A percentile compares a stretch with the other conserved stretches of the same genome.
phyloP scores from a whole-genome alignment of 495 filamentous ascomycete species.

The Xylaria curta region DNA sequence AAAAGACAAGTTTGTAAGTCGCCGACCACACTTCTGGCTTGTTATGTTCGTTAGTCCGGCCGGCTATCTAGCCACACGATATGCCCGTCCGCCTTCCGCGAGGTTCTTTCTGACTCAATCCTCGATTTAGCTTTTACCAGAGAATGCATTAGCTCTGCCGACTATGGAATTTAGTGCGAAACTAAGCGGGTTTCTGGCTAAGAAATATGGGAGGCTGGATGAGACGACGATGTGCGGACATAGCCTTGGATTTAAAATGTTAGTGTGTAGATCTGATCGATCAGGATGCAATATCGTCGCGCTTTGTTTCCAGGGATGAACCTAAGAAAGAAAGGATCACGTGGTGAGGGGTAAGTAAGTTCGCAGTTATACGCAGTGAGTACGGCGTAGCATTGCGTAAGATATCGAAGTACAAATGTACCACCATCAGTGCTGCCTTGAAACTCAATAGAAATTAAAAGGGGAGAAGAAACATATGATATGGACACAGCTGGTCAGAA shows the following conservation, averaged over 20 bases:
- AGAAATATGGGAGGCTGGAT: neutral
- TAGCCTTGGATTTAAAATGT: neutral
- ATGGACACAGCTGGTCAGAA: neutral
- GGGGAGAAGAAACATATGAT: constrained; percentile 5
- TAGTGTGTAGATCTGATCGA: constrained; percentile 7
- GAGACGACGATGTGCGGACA: neutral
- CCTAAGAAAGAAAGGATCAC: neutral
- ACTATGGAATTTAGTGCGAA: neutral
- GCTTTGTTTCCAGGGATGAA: neutral
- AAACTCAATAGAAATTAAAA: constrained; percentile 7
- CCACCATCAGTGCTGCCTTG: neutral
- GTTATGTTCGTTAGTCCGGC: neutral
- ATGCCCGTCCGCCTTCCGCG: neutral
- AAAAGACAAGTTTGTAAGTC: neutral
- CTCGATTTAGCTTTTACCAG: neutral
- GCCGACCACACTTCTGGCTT: constrained; percentile 1
- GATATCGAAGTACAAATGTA: neutral
- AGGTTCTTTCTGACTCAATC: neutral
- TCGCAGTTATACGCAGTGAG: neutral
- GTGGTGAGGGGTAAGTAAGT: constrained; percentile 9
- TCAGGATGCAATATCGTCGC: neutral
- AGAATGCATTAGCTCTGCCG: neutral
- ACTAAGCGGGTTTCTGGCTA: neutral
- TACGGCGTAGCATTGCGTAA: neutral
- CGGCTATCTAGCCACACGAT: neutral